A percentile compares a stretch with the other conserved stretches of the same genome.
phyloP scores from a whole-genome alignment of 2,329 filamentous ascomycete species.

The Penicillium sp. region DNA sequence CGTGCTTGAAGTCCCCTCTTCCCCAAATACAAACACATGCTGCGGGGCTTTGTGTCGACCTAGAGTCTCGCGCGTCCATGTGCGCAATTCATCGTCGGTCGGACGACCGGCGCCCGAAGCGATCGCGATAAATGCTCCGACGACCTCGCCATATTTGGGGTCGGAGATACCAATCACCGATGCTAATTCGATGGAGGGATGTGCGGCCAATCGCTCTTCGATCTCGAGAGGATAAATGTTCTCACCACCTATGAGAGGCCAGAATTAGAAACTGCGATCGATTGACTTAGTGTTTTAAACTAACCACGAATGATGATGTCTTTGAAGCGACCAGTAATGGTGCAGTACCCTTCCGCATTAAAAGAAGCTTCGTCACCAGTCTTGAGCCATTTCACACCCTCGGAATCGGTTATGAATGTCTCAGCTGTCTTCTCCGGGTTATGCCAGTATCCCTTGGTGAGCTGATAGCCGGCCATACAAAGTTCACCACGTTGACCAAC shows the following conservation, averaged over 20 bases:
- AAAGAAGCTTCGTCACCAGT: slow-evolving; percentile 61
- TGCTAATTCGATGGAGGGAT: slow-evolving; percentile 61
- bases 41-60: slow-evolving; percentile 67
- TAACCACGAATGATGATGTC: slow-evolving; percentile 72
- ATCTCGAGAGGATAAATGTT: slow-evolving; percentile 74
- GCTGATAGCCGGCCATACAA: slow-evolving; percentile 74
- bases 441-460: slow-evolving; percentile 61
- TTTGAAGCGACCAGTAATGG: slow-evolving; percentile 73
- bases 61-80: slow-evolving; percentile 61
- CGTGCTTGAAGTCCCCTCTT: slow-evolving; percentile 51
- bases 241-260: slow-evolving; percentile 56
- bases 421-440: slow-evolving; percentile 74
- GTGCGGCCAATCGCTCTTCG: slow-evolving; percentile 67
- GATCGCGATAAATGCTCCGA: slow-evolving; percentile 59
- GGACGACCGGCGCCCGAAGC: slow-evolving; percentile 39
- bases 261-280: slow-evolving; percentile 2
- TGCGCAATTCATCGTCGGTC: slow-evolving; percentile 55
- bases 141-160: slow-evolving; percentile 70
- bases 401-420: slow-evolving; percentile 64
- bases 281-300: slow-evolving; percentile 1
- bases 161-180: slow-evolving; percentile 69
- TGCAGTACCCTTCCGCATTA: slow-evolving; percentile 62
- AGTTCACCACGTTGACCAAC: slow-evolving; percentile 69
- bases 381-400: slow-evolving; percentile 59
- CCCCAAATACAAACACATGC: slow-evolving; percentile 73